Base-by-base conservation (phyloP, 495 filamentous ascomycete genomes). In the Bacidia rubella region DNA sequence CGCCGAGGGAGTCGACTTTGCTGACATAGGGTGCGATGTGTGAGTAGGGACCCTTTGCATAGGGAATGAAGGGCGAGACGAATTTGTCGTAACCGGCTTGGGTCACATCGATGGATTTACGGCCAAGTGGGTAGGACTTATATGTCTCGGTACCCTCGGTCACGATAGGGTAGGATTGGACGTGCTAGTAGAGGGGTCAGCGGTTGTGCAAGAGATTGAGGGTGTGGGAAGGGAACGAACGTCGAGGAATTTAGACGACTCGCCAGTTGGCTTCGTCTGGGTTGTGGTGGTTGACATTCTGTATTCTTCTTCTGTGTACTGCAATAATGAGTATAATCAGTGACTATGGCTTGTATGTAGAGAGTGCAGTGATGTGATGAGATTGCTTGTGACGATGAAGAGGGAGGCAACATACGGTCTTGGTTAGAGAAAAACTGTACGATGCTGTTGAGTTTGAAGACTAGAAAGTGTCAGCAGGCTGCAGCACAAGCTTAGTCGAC, bases 101-200 rank as follows among this genome's bases (percentile, higher is more conserved):
- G 64, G 81, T 74, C 44, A 87, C 70, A 56, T 84, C 71, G 61
- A 96, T 68, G 51, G 86, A 85, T 67, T 83, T 86, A 57, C 84
- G 80, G 64, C 87, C 90, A 63, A 84, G 79, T 19, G 85, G 80
- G 66, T 88, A 84, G 54, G 71, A 72, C 63, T 90, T 87, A 76
- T 90, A 84, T 63, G 77, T 77, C 35, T 71, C 64, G 69, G 95
- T 80, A 61, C 78, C 71, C 66, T 94, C 88, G 60, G 78, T 81
- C 64, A 97, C 76, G 49, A 92, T 69, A 10, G 92, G 92, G 70
- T 93, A 95, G 55, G 80, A 82, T 38, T 76, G 75, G 55, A 97
- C 76, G 64, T 97, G 90, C 84, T 93, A 62, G 39, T 27, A 44
- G 41, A 42, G 29, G 44, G 9, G 41, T 44, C 17, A 44, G 41